A percentile compares a stretch with the other conserved stretches of the same genome.
These are phyloP conservation scores for Pleomassaria siparia DNA, from an alignment of 2,329 filamentous ascomycete genomes.

Conservation along the genomic window DNA sequence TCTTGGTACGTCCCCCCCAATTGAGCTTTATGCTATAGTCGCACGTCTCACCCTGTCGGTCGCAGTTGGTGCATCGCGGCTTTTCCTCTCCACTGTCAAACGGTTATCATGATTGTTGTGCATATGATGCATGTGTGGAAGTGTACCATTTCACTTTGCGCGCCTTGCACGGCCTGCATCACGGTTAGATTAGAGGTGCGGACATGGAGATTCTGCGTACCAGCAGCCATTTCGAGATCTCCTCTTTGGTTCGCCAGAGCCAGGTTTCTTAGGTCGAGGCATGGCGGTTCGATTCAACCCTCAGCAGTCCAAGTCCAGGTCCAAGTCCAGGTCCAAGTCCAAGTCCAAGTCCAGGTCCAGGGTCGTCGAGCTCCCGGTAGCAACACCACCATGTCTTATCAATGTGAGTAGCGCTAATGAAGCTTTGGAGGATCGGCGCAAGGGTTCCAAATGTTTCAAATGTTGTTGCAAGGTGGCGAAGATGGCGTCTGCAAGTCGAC, in stretches of 20 bases:
- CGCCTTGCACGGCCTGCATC: constrained; percentile 71
- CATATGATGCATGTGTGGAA: background rate
- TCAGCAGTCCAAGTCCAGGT: too few relatives aligned
- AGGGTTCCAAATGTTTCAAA: too few relatives aligned
- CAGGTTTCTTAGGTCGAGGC: constrained; percentile 67
- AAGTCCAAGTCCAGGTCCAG: too few relatives aligned
- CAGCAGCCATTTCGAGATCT: constrained; percentile 70
- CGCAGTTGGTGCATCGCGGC: constrained; percentile 71
- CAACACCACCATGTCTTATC: constrained; percentile 5
- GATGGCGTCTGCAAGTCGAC: constrained; percentile 6
- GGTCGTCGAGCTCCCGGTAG: background rate
- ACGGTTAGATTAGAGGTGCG: constrained; percentile 13
- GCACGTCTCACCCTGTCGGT: constrained; percentile 70
- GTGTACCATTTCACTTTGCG: constrained; percentile 74
- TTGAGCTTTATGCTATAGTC: constrained; percentile 82
- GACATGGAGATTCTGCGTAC: constrained; percentile 42
- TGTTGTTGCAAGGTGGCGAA: constrained; percentile 13
- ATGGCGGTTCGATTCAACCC: constrained; percentile 43
- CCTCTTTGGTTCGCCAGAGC: constrained; percentile 65
- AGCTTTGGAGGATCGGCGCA: constrained; percentile 8
- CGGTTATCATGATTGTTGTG: constrained; percentile 16
- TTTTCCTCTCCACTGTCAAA: constrained; percentile 67
- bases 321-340: too few relatives aligned
- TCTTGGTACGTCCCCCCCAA: constrained; percentile 73
- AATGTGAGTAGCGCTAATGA: background rate